These are phyloP conservation scores for Tetracladium setigerum DNA, from an alignment of 495 filamentous ascomycete species.

Conservation along the genomic window DNA sequence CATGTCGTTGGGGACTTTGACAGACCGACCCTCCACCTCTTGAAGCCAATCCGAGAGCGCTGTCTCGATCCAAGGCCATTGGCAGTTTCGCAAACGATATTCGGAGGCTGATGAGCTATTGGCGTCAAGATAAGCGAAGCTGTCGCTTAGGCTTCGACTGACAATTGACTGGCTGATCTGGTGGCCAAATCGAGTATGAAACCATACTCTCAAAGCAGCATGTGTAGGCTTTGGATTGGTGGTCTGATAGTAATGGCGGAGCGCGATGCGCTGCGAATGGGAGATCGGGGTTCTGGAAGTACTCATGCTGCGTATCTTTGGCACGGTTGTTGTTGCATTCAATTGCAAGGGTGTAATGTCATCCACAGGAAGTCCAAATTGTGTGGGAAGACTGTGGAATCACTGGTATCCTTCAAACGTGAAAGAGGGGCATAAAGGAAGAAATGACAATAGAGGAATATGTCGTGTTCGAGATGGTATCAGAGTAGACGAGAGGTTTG, in stretches of 20 bases:
- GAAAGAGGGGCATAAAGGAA: no score
- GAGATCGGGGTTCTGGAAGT: neutral
- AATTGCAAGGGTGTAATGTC: no score
- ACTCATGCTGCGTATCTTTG: neutral
- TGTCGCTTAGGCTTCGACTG: slow-evolving; percentile 11
- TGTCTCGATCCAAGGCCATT: slow-evolving; percentile 8
- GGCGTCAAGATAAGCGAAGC: slow-evolving; percentile 7
- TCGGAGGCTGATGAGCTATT: neutral
- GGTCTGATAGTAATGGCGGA: slow-evolving; percentile 11
- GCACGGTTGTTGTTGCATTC: no score
- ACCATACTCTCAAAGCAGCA: slow-evolving; percentile 3
- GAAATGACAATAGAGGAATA: no score
- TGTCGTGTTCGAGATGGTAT: no score
- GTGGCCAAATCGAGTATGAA: slow-evolving; percentile 4
- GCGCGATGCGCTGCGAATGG: slow-evolving; percentile 4
- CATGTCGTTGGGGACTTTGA: slow-evolving; percentile 4
- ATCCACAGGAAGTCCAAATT: no score
- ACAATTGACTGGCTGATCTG: slow-evolving; percentile 10
- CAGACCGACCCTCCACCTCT: neutral
- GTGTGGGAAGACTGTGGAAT: no score
- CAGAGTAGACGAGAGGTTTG: no score
- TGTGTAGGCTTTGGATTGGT: slow-evolving; percentile 8
- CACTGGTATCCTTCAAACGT: no score
- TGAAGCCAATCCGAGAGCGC: slow-evolving; percentile 6
- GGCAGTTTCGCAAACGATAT: slow-evolving; percentile 5